Evolutionary conservation across 805 yeast species (phyloP), one percentile per base, ranked within the genome.

Genomic region (Naumovozyma castellii): DNA sequence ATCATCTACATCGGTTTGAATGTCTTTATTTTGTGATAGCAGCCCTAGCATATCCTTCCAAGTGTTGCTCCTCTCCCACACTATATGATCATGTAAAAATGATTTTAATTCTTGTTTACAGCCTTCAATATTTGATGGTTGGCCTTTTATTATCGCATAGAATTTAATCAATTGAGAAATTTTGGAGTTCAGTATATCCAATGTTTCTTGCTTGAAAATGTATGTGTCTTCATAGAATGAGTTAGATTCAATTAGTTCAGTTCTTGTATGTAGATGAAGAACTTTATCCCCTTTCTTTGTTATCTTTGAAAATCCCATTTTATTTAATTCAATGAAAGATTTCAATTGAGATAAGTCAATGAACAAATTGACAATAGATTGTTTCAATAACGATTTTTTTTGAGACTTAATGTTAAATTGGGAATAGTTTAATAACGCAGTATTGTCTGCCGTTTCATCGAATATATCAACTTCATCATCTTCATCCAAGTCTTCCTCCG

Each of bases 61-160:
- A 15, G 87, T 95, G 0, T 95, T 88, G 56, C 84, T 84, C 62
- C 97, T 75, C 63, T 88, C 97, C 94, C 95, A 90, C 15, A 88
- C 95, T 35, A 88, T 84, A 57, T 87, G 94, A 53, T 90, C 97
- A 43, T 95, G 73, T 46, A 90, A 64, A 45, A 71, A 76, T 2
- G 78, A 69, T 41, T 76, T 74, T 45, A 80, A 62, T 51, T 77
- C 83, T 3, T 69, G 59, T 47, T 64, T 71, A 27, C 78, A 76
- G 8, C 62, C 51, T 20, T 68, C 73, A 13, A 71, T 48, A 36
- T 54, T 52, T 17, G 50, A 43, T 34, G 47, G 46, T 32, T 51
- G 68, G 47, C 43, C 64, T 43, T 59, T 72, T 54, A 48, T 71
- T 51, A 66, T 59, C 2, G 86, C 79, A 53, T 76, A 83, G 28